Evolutionary conservation across 2,329 filamentous ascomycete genomes (phyloP).

Genomic region (Arachnopeziza araneosa): DNA sequence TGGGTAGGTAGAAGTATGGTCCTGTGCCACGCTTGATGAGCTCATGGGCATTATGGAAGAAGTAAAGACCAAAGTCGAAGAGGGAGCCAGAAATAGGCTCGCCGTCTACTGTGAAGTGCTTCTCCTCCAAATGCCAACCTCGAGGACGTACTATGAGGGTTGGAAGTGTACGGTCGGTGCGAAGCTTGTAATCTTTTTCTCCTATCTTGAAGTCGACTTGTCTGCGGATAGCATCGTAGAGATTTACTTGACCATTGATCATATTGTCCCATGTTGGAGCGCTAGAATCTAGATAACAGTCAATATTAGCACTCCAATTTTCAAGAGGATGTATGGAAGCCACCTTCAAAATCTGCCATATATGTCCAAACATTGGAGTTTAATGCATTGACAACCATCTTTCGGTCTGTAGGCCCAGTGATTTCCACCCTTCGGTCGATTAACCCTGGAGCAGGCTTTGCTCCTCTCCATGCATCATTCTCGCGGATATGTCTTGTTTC

Average conservation of each 20-base stretch:
- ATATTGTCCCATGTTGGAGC: constrained; percentile 99
- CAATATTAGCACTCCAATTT: constrained; percentile 6
- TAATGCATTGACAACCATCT: constrained; percentile 98
- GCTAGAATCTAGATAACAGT: constrained; percentile 65
- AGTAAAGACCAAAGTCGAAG: constrained; percentile 98
- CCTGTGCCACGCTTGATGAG: constrained; percentile 77
- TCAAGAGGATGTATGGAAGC: constrained; percentile 19
- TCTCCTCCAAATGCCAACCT: constrained; percentile 98
- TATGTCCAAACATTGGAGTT: constrained; percentile 98
- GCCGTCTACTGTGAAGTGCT: constrained; percentile 92
- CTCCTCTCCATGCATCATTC: constrained; percentile 88
- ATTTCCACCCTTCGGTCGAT: constrained; percentile 95
- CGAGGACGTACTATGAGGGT: constrained; percentile 92
- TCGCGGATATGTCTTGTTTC: constrained; percentile 96
- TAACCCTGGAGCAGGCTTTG: constrained; percentile 83
- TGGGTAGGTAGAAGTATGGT: constrained; percentile 96
- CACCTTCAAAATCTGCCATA: constrained; percentile 98
- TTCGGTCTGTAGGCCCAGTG: constrained; percentile 92
- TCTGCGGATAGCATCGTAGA: constrained; percentile 90
- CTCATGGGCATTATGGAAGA: constrained; percentile 96
- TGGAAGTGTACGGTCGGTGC: constrained; percentile 78
- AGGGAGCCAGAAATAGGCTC: constrained; percentile 88
- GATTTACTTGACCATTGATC: constrained; percentile 96
- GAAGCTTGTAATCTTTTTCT: constrained; percentile 93
- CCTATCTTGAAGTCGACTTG: constrained; percentile 97